Evolutionary conservation across 1,139 yeast species (phyloP), one percentile per base, ranked within the genome.

Genomic region (Saccharomyces hybrid): DNA sequence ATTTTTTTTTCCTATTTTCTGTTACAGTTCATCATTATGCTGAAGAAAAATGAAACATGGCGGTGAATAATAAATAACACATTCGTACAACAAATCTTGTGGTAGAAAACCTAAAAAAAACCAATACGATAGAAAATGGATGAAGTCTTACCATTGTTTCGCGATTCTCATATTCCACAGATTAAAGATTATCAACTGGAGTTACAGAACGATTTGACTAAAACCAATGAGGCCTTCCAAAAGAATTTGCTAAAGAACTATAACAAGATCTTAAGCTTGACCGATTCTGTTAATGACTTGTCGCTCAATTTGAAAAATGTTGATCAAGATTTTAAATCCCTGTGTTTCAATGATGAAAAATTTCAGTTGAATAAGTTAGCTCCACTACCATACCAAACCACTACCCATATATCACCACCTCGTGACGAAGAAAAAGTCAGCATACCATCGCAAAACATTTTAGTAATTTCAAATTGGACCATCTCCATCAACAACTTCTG

Each of bases 281-380:
- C 68, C 2, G 57, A 58, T 47, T 56, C 57, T 6, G 63, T 66
- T 5, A 55, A 54, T 6, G 28, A 46, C 2, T 48, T 68, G 41
- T 54, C 57, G 42, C 51, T 49, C 27, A 53, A 54, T 2, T 50
- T 65, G 51, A 61, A 61, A 32, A 56, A 31, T 1, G 57, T 59
- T 0, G 70, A 69, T 48, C 50, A 55, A 1, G 55, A 60, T 9
- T 64, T 69, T 44, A 61, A 63, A 59, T 63, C 63, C 3, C 56
- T 69, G 13, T 69, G 72, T 55, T 69, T 68, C 48, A 59, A 64
- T 50, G 71, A 68, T 52, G 59, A 61, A n/a, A 14, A 49, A 11
- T 66, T 54, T 55, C 63, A 61, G 49, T 51, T 68, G 41, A 51
- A 54, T 16, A 61, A 59, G 51, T 34, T 64, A 32, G 59, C 62